Conservation (phyloP, 2,329 filamentous ascomycete genomes). For the Verticillium isaacii region DNA sequence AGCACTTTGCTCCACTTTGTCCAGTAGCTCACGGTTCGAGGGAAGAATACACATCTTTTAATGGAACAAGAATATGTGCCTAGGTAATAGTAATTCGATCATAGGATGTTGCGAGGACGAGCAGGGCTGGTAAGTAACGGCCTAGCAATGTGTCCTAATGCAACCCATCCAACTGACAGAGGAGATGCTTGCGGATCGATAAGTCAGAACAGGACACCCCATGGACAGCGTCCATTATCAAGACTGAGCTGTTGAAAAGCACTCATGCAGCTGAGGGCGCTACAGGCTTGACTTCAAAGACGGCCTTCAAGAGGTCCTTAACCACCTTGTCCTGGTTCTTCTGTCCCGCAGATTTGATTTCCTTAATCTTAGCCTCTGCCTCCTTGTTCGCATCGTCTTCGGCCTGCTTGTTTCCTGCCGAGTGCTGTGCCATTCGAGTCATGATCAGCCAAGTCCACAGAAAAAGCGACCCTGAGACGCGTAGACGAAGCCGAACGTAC, state of each 20-base stretch:
- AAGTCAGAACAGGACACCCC: too few relatives aligned
- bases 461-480: background rate
- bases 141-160: background rate
- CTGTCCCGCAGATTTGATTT: conserved; percentile 76
- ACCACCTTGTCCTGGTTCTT: conserved; percentile 77
- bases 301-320: conserved; percentile 76
- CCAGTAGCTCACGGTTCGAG: conserved; percentile 13
- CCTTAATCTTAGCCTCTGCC: conserved; percentile 73
- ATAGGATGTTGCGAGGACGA: background rate
- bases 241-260: background rate
- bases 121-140: background rate
- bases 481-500: conserved; percentile 24
- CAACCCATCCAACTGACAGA: background rate
- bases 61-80: background rate
- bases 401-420: conserved; percentile 78
- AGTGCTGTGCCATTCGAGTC: conserved; percentile 58
- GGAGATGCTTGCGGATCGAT: background rate
- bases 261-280: conserved; percentile 27
- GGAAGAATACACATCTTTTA: background rate
- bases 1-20: conserved; percentile 47
- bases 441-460: background rate
- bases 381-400: conserved; percentile 76
- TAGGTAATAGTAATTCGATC: background rate
- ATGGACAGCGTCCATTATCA: background rate
- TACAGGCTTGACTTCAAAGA: conserved; percentile 76